Evolutionary conservation across 169 alveolate genomes (phyloP).

Genomic region (Plasmodium yoelii): DNA sequence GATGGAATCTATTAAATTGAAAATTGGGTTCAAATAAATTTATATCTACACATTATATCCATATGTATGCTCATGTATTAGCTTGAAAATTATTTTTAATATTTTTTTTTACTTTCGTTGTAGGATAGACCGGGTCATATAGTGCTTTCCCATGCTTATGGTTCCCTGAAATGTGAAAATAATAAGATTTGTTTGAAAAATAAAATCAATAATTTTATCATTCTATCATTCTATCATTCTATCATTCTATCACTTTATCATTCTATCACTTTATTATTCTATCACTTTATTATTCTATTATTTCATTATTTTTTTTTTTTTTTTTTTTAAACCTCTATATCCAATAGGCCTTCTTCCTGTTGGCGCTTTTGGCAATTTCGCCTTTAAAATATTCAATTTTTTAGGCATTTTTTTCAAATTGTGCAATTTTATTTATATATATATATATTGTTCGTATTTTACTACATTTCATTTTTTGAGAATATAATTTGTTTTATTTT

Average conservation of each 20-base stretch:
- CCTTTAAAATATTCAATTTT: slow-evolving; percentile 41
- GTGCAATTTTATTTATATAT: too few relatives aligned
- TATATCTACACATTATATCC: background rate
- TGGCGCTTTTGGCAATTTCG: slow-evolving; percentile 61
- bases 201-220: background rate
- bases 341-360: slow-evolving; percentile 73
- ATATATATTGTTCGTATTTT: too few relatives aligned
- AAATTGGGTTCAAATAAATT: too few relatives aligned
- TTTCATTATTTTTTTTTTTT: background rate
- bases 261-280: too few relatives aligned
- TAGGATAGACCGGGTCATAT: slow-evolving; percentile 90
- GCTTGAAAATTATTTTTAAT: too few relatives aligned
- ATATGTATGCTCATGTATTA: background rate
- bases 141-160: slow-evolving; percentile 88
- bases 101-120: slow-evolving; percentile 84
- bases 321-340: slow-evolving; percentile 36
- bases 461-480: too few relatives aligned
- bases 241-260: too few relatives aligned
- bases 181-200: background rate
- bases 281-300: too few relatives aligned
- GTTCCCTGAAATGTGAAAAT: slow-evolving; percentile 81
- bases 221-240: too few relatives aligned
- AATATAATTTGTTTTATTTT: too few relatives aligned
- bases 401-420: slow-evolving; percentile 8
- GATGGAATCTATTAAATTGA: slow-evolving; percentile 84